A percentile compares a stretch with the other conserved stretches of the same genome.
Conservation (phyloP, 176 grass and related monocot species). For the Oryza officinalis region DNA sequence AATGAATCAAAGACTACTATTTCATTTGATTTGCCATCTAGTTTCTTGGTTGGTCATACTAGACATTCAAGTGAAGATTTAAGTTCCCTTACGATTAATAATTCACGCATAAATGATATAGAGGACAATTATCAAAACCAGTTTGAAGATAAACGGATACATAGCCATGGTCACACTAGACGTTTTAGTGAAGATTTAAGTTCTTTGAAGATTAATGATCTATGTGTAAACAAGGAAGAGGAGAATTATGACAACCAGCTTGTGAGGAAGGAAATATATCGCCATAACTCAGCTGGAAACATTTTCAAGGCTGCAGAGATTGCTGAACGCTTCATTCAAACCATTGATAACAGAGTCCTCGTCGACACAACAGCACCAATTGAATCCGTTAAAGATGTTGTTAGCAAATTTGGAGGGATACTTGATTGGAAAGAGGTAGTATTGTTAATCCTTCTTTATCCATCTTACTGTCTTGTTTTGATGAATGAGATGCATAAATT, state of each 20-base stretch:
- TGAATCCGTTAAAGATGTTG: slow-evolving; percentile 82
- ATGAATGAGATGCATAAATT: background rate
- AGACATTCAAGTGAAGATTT: slow-evolving; percentile 52
- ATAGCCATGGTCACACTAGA: slow-evolving; percentile 24
- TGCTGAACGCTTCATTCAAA: slow-evolving; percentile 50
- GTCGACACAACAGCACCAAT: slow-evolving; percentile 76
- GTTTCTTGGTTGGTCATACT: slow-evolving; percentile 11
- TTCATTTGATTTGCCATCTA: slow-evolving; percentile 22
- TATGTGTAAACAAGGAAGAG: slow-evolving; percentile 27
- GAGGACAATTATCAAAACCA: slow-evolving; percentile 22
- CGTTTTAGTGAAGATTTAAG: slow-evolving; percentile 48
- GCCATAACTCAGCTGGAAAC: slow-evolving; percentile 41
- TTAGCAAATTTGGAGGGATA: slow-evolving; percentile 86
- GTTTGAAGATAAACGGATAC: slow-evolving; percentile 19
- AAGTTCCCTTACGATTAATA: slow-evolving; percentile 42
- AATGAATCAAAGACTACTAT: slow-evolving; percentile 29
- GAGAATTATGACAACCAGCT: background rate
- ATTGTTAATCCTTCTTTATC: background rate
- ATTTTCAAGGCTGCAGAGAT: slow-evolving; percentile 42
- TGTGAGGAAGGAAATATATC: slow-evolving; percentile 33
- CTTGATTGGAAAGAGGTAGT: slow-evolving; percentile 84
- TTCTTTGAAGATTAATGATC: slow-evolving; percentile 36
- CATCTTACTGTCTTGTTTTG: background rate
- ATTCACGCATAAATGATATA: slow-evolving; percentile 24
- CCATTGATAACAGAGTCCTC: slow-evolving; percentile 43